Evolutionary conservation across 2,329 filamentous ascomycete genomes (phyloP), one percentile per base, ranked within the genome.

Genomic region (Penicillium verrucosum): DNA sequence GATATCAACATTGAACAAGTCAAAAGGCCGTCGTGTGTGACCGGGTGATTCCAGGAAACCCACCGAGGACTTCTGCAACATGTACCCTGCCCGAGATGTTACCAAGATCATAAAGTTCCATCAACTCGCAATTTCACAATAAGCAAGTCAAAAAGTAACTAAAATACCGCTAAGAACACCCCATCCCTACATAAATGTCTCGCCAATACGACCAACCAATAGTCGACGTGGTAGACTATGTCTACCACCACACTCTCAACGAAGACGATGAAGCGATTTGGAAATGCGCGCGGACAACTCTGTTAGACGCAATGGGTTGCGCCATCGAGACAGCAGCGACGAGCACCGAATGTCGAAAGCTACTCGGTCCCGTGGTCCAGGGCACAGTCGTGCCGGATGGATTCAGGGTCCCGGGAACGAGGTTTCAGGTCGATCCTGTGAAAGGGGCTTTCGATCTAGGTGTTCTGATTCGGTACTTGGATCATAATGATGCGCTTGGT

Each of bases 401-500:
- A 12, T 73, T 76, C 59, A 65, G 62, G 21, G 41, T 78, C 0
- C 76, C 76, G 0, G 76, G 76, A 1, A 78, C 76, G 5, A n/a
- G 38, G 3, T 67, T 69, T 37, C 56, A 65, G 9, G 47, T 77
- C 12, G 76, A 78, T 53, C 68, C 70, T 3, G 43, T 73, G 1
- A 73, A 77, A 45, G 75, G 73, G 0, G 71, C 76, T 14, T 78
- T 77, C 52, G 70, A 74, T 51, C 41, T 78, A 23, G 74, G 73
- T 0, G 59, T 65, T 2, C 57, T 75, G 59, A 75, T 78, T 37
- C 66, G 75, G 27, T 77, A 75, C 51, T 59, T 78, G 14, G 76
- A 78, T 57, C 74, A 76, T 48, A 78, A 77, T 49, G 76, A 78
- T 65, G 75, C 70, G 5, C 65, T 72, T n/a, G 54, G 63, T 9